These are phyloP conservation scores for Russula foetens DNA, from an alignment of 768 basidiomycete species.

Conservation along the genomic window DNA sequence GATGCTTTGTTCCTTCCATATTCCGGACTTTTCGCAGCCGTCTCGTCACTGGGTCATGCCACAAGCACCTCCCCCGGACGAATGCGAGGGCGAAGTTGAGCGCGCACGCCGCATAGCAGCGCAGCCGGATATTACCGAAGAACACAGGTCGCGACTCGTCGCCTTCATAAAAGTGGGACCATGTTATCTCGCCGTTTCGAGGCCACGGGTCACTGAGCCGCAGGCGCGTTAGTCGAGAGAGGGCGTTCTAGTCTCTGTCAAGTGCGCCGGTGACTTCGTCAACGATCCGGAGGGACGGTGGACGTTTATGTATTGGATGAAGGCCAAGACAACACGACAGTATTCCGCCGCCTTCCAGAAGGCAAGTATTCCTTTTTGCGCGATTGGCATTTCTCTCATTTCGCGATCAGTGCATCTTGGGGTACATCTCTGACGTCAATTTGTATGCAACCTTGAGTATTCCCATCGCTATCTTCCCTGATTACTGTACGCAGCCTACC, in stretches of 20 bases:
- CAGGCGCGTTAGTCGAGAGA: slow-evolving; percentile 46
- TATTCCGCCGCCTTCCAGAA: slow-evolving; percentile 73
- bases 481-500: slow-evolving; percentile 38
- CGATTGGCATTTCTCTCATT: not conserved
- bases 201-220: not conserved
- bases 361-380: slow-evolving; percentile 29
- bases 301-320: slow-evolving; percentile 72
- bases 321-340: slow-evolving; percentile 55
- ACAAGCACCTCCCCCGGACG: slow-evolving; percentile 46
- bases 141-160: slow-evolving; percentile 28
- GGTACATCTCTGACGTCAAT: slow-evolving; percentile 70
- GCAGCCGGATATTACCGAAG: slow-evolving; percentile 29
- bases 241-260: slow-evolving; percentile 62
- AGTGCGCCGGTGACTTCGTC: slow-evolving; percentile 39
- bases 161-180: slow-evolving; percentile 25
- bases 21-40: slow-evolving; percentile 70
- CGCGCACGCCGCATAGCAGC: slow-evolving; percentile 26
- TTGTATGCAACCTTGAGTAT: slow-evolving; percentile 38
- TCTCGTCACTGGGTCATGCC: slow-evolving; percentile 64
- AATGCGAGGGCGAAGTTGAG: slow-evolving; percentile 27
- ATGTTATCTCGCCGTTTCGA: not conserved
- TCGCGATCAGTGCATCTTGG: slow-evolving; percentile 57
- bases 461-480: slow-evolving; percentile 10
- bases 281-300: slow-evolving; percentile 38
- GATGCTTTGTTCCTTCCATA: slow-evolving; percentile 76